A percentile compares a stretch with the other conserved stretches of the same genome.
These are phyloP conservation scores for Pichia sporocuriosa DNA, from an alignment of 805 yeast genomes.

Conservation along the genomic window DNA sequence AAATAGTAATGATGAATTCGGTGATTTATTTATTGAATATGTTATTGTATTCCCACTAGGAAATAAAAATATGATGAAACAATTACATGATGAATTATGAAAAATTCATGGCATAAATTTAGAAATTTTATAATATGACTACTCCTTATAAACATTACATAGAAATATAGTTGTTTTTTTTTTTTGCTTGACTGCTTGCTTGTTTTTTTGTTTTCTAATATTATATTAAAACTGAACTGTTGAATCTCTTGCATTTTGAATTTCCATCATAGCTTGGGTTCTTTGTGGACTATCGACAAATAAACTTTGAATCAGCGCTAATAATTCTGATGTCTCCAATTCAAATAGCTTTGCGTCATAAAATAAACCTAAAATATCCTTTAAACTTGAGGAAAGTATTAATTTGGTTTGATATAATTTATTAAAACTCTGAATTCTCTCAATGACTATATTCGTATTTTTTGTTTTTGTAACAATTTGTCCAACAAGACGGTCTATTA, in stretches of 20 bases:
- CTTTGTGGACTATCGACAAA: conserved; percentile 43
- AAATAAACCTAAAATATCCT: conserved; percentile 41
- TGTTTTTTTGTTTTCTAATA: too few relatives aligned
- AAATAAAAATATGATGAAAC: conserved; percentile 14
- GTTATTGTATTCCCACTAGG: conserved; percentile 40
- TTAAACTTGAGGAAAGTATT: conserved; percentile 31
- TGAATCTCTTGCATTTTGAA: conserved; percentile 34
- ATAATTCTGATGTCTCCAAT: conserved; percentile 40
- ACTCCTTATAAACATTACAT: background rate
- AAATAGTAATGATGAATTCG: conserved; percentile 44
- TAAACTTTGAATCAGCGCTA: conserved; percentile 34
- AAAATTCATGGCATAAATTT: too few relatives aligned
- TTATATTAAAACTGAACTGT: conserved; percentile 1
- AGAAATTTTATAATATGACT: too few relatives aligned
- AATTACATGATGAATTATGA: conserved; percentile 28
- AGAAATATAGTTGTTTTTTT: too few relatives aligned
- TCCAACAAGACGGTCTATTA: conserved; percentile 7
- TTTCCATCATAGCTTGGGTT: conserved; percentile 38
- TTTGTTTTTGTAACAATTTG: background rate
- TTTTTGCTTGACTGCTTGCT: too few relatives aligned
- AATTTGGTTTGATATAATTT: conserved; percentile 26
- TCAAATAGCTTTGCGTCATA: conserved; percentile 48
- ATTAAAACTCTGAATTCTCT: conserved; percentile 21
- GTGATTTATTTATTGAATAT: conserved; percentile 48
- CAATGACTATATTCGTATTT: conserved; percentile 9